Conservation (phyloP, 805 yeast genomes). For the Cyberlindnera veronae region DNA sequence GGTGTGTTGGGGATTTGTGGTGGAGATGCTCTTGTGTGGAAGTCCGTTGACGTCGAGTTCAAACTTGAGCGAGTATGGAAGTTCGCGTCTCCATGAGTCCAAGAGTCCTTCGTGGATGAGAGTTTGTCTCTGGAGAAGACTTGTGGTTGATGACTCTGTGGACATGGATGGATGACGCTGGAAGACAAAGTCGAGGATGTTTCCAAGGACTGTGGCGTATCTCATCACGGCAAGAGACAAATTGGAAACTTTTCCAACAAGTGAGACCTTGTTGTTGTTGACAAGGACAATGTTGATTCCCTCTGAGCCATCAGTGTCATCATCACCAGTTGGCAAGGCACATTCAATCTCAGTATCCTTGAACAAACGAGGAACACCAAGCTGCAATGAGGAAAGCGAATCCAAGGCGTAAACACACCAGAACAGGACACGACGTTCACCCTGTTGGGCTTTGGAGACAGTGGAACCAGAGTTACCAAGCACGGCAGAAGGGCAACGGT, state of each 20-base stretch:
- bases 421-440: conserved; percentile 75
- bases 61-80: conserved; percentile 59
- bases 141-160: conserved; percentile 10
- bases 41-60: conserved; percentile 60
- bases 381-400: conserved; percentile 64
- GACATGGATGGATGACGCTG: conserved; percentile 40
- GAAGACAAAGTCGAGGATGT: conserved; percentile 66
- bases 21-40: conserved; percentile 27
- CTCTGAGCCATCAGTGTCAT: conserved; percentile 38
- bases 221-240: conserved; percentile 63
- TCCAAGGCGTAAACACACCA: conserved; percentile 84
- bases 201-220: conserved; percentile 69
- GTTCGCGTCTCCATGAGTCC: conserved; percentile 74
- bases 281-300: conserved; percentile 56
- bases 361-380: conserved; percentile 79
- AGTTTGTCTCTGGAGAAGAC: conserved; percentile 30
- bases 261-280: conserved; percentile 53
- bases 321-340: conserved; percentile 66
- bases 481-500: conserved; percentile 84
- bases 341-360: conserved; percentile 84
- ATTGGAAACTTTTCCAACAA: conserved; percentile 68
- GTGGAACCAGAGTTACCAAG: conserved; percentile 61
- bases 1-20: conserved; percentile 38
- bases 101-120: conserved; percentile 58
- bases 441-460: conserved; percentile 67